Evolutionary conservation across 805 yeast genomes (phyloP), one percentile per base, ranked within the genome.

Genomic region (Blastobotrys chiropterorum): DNA sequence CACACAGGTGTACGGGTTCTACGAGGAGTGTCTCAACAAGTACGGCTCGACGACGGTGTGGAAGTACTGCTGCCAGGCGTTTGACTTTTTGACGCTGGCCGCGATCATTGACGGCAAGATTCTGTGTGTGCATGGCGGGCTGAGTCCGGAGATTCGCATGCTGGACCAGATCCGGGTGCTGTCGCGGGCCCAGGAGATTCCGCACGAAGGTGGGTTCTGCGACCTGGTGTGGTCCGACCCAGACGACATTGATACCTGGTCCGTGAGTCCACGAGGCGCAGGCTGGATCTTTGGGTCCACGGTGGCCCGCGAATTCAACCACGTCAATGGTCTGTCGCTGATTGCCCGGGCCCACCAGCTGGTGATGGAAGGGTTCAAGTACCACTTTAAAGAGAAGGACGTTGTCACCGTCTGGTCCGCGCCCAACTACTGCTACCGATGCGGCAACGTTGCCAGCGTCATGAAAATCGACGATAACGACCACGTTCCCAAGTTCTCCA

Each of bases 321-420:
- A 94, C 68, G 95, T 92, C 51, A 92, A 94, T 67, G 90, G 90
- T 58, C 74, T 94, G 55, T 81, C 81, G 58, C 73, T 92, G 59
- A 90, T 92, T 53, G 97, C 99, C 8, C 78, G 99, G 62, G 98
- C 98, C 0, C 99, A 92, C 72, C 99, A 92, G 70, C 79, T 92
- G 68, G 98, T 94, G 17, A 95, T 94, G 97, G 99, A 92, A 67
- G 99, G 99, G 1, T 92, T 89, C 76, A 80, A 92, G 60, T 94
- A 90, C 67, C 98, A 94, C 71, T 94, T 94, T 73, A 89, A 90
- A 56, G 97, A 92, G 59, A 88, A 90, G 63, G 96, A 88, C 64
- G 97, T 92, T 49, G 99, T 92, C 38, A 92, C 99, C 0, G 98
- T 92, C 38, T 92, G 98, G 98, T 82, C 90, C 8, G 97, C 97